Conservation (phyloP, 192 early-diverging fungal genomes). For the Backusella westeae region DNA sequence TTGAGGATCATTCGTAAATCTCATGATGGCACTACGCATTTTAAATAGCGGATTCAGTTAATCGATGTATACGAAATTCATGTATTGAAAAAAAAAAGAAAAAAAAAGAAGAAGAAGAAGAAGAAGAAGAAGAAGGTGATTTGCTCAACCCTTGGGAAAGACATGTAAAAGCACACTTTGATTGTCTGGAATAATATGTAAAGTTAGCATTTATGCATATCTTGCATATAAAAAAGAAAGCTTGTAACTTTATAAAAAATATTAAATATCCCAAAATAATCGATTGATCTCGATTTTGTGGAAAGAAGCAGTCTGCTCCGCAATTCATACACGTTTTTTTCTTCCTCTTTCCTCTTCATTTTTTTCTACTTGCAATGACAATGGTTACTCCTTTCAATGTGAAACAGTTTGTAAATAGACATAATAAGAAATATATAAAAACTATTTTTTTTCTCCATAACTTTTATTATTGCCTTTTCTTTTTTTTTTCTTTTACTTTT, state of each 20-base stretch:
- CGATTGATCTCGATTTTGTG: slow-evolving; percentile 1
- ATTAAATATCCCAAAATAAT: slow-evolving; percentile 5
- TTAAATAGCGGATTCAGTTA: background rate
- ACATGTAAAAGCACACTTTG: background rate
- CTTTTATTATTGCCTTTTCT: background rate
- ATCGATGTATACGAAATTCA: background rate
- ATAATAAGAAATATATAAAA: background rate
- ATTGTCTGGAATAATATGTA: background rate
- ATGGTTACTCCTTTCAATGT: background rate
- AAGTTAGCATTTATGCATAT: background rate
- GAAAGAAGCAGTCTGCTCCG: slow-evolving; percentile 1
- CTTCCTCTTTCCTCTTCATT: background rate
- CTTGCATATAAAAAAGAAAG: background rate
- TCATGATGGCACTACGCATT: background rate
- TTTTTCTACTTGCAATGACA: background rate
- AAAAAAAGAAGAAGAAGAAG: background rate
- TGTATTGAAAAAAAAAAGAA: background rate
- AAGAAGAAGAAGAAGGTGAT: background rate
- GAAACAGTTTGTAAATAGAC: background rate
- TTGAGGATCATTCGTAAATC: slow-evolving; percentile 2
- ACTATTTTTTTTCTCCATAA: background rate
- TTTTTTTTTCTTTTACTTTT: background rate
- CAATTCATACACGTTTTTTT: slow-evolving; percentile 2
- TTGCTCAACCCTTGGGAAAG: background rate
- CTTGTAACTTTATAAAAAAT: background rate